A percentile compares a stretch with the other conserved stretches of the same genome.
Conservation (phyloP, 441 rosid genomes). For the Erysimum cheiri region DNA sequence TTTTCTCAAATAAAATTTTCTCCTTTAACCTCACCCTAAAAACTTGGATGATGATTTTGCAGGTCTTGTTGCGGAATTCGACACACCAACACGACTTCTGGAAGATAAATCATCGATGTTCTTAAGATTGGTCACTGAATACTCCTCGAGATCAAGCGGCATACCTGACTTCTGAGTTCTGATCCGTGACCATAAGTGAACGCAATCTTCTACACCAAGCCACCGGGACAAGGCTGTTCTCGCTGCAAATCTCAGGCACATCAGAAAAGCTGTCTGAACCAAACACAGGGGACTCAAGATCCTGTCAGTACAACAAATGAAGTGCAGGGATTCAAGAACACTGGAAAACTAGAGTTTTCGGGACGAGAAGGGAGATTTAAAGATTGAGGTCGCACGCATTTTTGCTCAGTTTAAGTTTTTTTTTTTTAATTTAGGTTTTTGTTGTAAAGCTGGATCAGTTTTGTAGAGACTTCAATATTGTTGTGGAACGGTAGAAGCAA, state of each 20-base stretch:
- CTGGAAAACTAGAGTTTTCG: not conserved
- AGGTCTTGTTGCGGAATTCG: too few relatives aligned
- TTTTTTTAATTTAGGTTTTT: not conserved
- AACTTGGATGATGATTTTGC: too few relatives aligned
- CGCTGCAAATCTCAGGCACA: not conserved
- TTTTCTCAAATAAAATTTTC: too few relatives aligned
- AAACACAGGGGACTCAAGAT: not conserved
- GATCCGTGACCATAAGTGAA: not conserved
- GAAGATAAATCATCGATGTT: too few relatives aligned
- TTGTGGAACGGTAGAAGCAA: not conserved
- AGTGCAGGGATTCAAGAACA: not conserved
- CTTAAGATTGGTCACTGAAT: too few relatives aligned
- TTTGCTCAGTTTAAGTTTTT: not conserved
- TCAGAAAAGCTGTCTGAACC: not conserved
- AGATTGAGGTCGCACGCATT: not conserved
- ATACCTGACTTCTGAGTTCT: conserved; percentile 1
- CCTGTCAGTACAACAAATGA: not conserved
- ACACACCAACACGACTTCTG: too few relatives aligned
- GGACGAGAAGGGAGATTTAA: not conserved
- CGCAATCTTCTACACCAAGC: not conserved
- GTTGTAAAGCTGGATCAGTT: not conserved
- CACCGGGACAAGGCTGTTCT: not conserved
- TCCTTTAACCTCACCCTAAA: too few relatives aligned
- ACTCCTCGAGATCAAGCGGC: not conserved
- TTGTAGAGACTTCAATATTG: not conserved